Conservation (phyloP, 177 flowering plant genomes). For the Telopea speciosissima region DNA sequence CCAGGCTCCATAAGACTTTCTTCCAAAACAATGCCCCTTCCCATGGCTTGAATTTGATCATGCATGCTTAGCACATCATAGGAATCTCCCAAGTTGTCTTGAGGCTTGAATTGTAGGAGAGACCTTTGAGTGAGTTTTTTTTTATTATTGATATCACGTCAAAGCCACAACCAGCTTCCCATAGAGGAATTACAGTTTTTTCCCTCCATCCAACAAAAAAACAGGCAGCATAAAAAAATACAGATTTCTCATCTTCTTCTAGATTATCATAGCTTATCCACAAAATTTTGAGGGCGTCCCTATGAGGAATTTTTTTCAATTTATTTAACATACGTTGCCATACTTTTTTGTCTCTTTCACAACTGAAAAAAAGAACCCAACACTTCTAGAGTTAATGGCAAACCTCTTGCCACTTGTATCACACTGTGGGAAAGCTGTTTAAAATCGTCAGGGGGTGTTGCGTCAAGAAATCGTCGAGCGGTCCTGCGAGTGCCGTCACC, state of each 20-base stretch:
- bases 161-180: conserved; percentile 7
- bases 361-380: conserved; percentile 4
- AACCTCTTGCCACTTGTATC: not conserved
- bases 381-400: conserved; percentile 13
- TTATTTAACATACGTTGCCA: conserved; percentile 4
- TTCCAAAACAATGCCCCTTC: conserved; percentile 6
- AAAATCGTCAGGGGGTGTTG: not conserved
- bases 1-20: conserved; percentile 5
- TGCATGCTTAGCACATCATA: conserved; percentile 6
- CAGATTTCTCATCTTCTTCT: not conserved
- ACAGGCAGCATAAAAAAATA: conserved; percentile 13
- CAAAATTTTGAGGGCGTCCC: not conserved
- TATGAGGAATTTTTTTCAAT: conserved; percentile 5
- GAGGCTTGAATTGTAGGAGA: not conserved
- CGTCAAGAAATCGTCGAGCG: too few species aligned
- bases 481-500: too few species aligned
- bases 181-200: conserved; percentile 1
- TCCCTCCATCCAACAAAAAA: conserved; percentile 12
- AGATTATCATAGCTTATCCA: conserved; percentile 8
- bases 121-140: not conserved
- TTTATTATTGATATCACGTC: not conserved
- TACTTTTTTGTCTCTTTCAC: not conserved
- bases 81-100: too few species aligned
- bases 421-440: not conserved
- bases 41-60: conserved; percentile 8